Evolutionary conservation across 139 green algal species (phyloP).

Genomic region (Haematococcus lacustris): DNA sequence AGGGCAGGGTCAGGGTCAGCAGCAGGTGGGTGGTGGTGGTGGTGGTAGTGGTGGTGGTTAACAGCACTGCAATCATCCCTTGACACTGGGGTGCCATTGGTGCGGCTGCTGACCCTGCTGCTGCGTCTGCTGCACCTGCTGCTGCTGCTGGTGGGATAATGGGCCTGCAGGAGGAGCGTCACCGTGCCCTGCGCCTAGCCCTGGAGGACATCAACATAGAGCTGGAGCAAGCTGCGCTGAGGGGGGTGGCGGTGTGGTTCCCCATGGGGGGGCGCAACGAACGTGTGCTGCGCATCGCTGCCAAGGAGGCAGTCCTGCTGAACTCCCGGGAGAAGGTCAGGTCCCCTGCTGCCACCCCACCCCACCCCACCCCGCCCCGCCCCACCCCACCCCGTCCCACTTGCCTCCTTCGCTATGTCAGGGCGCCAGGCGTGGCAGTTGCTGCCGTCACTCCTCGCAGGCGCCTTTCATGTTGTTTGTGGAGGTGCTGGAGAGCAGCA

Average conservation of each 20-base stretch:
- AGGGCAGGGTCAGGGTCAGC: too few species aligned
- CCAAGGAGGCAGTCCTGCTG: conserved; percentile 77
- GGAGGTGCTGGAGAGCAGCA: conserved; percentile 29
- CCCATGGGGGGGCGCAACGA: conserved; percentile 65
- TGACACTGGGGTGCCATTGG: background rate
- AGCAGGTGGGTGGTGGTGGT: background rate
- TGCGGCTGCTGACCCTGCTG: background rate
- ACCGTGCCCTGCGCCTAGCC: conserved; percentile 29
- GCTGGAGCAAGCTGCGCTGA: conserved; percentile 49
- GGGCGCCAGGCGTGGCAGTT: too few species aligned
- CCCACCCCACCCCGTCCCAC: too few species aligned
- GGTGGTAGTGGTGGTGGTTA: background rate
- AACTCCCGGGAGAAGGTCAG: conserved; percentile 79
- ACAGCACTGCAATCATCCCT: too few species aligned
- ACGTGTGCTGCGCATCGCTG: conserved; percentile 76
- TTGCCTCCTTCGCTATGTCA: too few species aligned
- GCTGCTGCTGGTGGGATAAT: too few species aligned
- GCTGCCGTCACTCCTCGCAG: conserved; percentile 8
- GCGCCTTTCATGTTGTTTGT: conserved; percentile 45
- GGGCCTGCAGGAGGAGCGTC: conserved; percentile 33
- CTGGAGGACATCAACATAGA: conserved; percentile 60
- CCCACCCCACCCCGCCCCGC: too few species aligned
- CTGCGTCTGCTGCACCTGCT: background rate
- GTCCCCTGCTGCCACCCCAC: too few species aligned
- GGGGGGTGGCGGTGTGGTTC: conserved; percentile 68